These are phyloP conservation scores for Trichoderma atroviride DNA, from an alignment of 2,329 filamentous ascomycete genomes.

Conservation along the genomic window DNA sequence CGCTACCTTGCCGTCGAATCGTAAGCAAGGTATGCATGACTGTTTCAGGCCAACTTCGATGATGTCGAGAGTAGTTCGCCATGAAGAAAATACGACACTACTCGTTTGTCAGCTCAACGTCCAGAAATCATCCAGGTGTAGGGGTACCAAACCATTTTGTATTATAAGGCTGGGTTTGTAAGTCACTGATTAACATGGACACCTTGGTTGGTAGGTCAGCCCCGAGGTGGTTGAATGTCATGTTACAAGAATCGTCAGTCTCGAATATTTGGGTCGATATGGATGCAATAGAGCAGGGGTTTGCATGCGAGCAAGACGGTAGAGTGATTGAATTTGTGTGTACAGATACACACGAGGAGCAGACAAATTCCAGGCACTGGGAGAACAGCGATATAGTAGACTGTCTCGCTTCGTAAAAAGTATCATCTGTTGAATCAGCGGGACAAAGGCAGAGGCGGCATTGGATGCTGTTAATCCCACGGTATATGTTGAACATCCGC, in stretches of 20 bases:
- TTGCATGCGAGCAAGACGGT: neutral
- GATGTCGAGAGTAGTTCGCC: conserved; percentile 52
- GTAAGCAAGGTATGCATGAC: conserved; percentile 39
- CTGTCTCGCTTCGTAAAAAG: conserved; percentile 28
- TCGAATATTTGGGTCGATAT: conserved; percentile 1
- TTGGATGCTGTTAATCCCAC: conserved; percentile 32
- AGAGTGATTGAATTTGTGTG: neutral
- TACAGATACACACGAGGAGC: conserved; percentile 25
- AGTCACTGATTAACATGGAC: neutral
- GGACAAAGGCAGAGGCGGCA: conserved; percentile 38
- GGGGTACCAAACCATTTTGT: neutral
- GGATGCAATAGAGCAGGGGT: neutral
- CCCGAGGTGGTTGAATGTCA: neutral
- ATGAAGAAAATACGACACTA: conserved; percentile 56
- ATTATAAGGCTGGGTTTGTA: neutral
- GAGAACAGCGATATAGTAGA: conserved; percentile 34
- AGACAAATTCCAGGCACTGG: conserved; percentile 40
- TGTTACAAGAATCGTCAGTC: neutral
- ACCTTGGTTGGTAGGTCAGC: conserved; percentile 7
- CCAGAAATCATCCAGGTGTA: accelerated
- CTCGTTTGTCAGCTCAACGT: neutral
- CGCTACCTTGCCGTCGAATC: conserved; percentile 52
- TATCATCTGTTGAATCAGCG: conserved; percentile 32
- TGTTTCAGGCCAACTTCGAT: conserved; percentile 45
- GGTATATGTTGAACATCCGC: conserved; percentile 39